These are phyloP conservation scores for Teratosphaeria epicoccoides DNA, from an alignment of 2,329 filamentous ascomycete species.

Conservation along the genomic window DNA sequence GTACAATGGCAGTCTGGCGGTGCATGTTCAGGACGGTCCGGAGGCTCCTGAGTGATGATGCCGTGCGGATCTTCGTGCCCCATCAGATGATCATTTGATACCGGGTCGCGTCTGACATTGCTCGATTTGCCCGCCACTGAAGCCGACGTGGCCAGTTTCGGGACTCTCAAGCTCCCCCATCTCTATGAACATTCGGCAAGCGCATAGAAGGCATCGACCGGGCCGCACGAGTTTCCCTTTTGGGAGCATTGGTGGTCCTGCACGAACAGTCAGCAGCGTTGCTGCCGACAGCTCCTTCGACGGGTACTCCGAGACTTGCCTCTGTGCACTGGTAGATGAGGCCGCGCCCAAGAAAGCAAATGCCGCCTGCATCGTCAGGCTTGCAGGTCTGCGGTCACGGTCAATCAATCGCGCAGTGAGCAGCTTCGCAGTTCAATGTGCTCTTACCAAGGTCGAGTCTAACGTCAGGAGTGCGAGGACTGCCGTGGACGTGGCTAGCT, in stretches of 20 bases:
- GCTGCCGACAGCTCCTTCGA: neutral
- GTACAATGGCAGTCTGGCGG: conserved; percentile 8
- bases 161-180: neutral
- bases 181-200: neutral
- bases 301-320: too few relatives aligned
- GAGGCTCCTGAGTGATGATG: neutral
- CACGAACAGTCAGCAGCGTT: neutral
- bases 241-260: neutral
- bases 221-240: neutral
- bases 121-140: too few relatives aligned
- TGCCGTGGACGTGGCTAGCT: neutral
- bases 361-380: neutral
- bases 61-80: too few relatives aligned
- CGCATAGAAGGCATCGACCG: neutral
- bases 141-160: too few relatives aligned
- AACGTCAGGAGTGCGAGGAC: neutral
- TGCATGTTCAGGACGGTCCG: neutral
- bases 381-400: neutral
- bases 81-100: too few relatives aligned
- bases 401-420: neutral
- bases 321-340: neutral
- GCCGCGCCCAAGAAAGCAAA: neutral
- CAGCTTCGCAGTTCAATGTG: neutral
- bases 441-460: neutral
- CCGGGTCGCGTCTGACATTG: too few relatives aligned